Percentiles rank a stretch among this genome's conserved stretches.
Conservation (phyloP, 75 land plant genomes). For the Selaginella tamariscina region DNA sequence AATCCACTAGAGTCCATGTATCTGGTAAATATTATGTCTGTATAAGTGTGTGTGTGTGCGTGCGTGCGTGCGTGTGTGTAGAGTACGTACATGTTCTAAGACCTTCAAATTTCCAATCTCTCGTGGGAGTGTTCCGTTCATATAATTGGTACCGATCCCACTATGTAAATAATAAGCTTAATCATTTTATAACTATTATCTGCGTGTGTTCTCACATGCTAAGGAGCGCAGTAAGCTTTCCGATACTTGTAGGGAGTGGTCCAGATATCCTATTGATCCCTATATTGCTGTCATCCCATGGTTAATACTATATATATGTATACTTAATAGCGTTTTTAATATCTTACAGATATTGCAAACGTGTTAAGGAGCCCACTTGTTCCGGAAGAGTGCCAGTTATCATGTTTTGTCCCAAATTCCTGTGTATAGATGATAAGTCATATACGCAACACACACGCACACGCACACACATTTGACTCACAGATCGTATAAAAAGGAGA, state of each 20-base stretch:
- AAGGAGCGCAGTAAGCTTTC: neutral
- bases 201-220: neutral
- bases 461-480: neutral
- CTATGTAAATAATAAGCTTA: neutral
- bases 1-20: conserved; percentile 3
- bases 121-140: neutral
- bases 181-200: no score
- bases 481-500: neutral
- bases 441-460: no score
- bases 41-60: no score
- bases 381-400: conserved; percentile 3
- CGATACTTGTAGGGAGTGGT: neutral
- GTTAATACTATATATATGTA: no score
- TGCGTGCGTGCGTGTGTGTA: no score
- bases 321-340: no score
- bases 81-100: neutral
- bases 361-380: neutral
- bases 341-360: neutral
- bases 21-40: no score
- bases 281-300: neutral
- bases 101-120: conserved; percentile 3
- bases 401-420: conserved; percentile 8
- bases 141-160: neutral
- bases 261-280: neutral
- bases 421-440: no score